Evolutionary conservation across 192 early-diverging fungal genomes (phyloP).

Genomic region (Coemansia furcata): DNA sequence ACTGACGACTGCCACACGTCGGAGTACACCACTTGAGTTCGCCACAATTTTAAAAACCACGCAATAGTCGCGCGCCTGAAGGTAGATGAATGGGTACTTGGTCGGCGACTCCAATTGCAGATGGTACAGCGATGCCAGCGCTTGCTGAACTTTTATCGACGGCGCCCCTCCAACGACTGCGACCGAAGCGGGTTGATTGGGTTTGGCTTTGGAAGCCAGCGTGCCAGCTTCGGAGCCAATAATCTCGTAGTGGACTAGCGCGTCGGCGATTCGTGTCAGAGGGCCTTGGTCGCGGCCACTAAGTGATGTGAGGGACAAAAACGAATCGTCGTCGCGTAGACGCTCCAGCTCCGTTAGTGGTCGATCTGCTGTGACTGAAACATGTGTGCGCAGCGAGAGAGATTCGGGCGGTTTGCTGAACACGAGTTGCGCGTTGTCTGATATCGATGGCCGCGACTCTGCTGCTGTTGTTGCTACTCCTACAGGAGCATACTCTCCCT

Average conservation of each 20-base stretch:
- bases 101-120: constrained; percentile 24
- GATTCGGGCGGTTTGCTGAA: constrained; percentile 41
- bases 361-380: constrained; percentile 16
- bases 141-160: constrained; percentile 22
- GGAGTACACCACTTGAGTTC: not conserved
- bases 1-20: constrained; percentile 33
- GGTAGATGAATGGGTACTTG: constrained; percentile 39
- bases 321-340: constrained; percentile 11
- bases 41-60: constrained; percentile 28
- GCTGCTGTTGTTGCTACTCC: not conserved
- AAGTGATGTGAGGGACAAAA: constrained; percentile 30
- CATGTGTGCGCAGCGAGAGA: constrained; percentile 42
- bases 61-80: constrained; percentile 29
- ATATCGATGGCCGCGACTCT: not conserved
- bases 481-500: not conserved
- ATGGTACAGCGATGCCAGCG: constrained; percentile 22
- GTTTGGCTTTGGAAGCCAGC: not conserved
- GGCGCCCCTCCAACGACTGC: not conserved
- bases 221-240: not conserved
- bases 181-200: not conserved
- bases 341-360: constrained; percentile 14
- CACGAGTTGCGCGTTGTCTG: not conserved
- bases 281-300: constrained; percentile 7
- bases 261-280: constrained; percentile 22
- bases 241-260: constrained; percentile 34